Base-by-base conservation (phyloP, 2,329 filamentous ascomycete genomes). In the Fusarium chuoi region DNA sequence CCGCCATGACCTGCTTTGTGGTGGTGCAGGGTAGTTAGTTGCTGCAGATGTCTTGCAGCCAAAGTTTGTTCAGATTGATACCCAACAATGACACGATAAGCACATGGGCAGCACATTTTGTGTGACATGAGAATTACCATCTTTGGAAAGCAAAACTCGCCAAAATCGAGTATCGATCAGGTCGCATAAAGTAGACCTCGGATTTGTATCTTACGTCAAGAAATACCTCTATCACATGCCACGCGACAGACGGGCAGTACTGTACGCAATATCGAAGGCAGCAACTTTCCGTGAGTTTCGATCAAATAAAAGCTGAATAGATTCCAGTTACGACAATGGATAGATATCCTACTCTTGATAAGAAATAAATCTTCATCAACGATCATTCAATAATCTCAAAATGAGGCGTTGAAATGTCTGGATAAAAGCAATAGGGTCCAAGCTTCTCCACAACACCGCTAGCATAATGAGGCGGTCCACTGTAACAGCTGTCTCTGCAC, bases 11-110 rank as follows among this genome's bases (percentile, higher is more conserved):
- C 33, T 62, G 20, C 26, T 71, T 30, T 42, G 52, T 70, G 65
- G 48, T 62, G 55, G 48, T 74, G 60, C 49, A 72, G 71, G 71
- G 71, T 75, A 74, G 42, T 62, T 38, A 35, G 36, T 22, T 60
- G 20, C 55, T 73, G 49, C 54, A 69, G 58, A 58, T 61, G 39
- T 58, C 48, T 44, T 64, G 46, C 58, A 46, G 49, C 35, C 51
- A 54, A 39, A 36, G 55, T 36, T 58, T 58, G 41, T 33, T 26
- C 13, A 57, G n/a, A 58, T 49, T 59, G 56, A 59, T 59, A 59
- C 56, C 56, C 42, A 54, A 54, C n/a, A 22, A 62, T 52, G 36
- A 36, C 22, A 49, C 24, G 33, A 36, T 38, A 51, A 38, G 56
- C 48, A 56, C 30, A 61, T 55, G 15, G 13, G 24, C 24, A 58